Percentiles rank a stretch among this genome's conserved stretches.
These are phyloP conservation scores for Aspergillus pseudotamarii DNA, from an alignment of 2,329 filamentous ascomycete species.

Conservation along the genomic window DNA sequence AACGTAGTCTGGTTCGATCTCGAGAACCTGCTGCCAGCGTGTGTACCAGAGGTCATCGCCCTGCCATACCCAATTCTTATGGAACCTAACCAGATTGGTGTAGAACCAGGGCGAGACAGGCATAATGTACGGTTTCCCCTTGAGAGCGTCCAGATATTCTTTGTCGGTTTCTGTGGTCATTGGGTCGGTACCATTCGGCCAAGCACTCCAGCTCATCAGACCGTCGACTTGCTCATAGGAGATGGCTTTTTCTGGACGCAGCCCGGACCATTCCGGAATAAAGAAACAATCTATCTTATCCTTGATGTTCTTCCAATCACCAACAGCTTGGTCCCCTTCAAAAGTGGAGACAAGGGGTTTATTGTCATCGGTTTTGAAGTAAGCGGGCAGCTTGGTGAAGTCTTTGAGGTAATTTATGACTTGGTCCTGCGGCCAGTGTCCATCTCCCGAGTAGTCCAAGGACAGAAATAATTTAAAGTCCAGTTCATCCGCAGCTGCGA, in stretches of 20 bases:
- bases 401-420: constrained; percentile 29
- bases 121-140: constrained; percentile 53
- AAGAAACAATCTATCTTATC: constrained; percentile 44
- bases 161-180: constrained; percentile 43
- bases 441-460: constrained; percentile 40
- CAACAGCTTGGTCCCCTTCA: constrained; percentile 46
- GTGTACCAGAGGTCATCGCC: constrained; percentile 63
- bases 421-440: constrained; percentile 32
- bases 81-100: constrained; percentile 59
- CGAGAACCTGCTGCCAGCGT: constrained; percentile 59
- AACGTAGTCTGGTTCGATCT: constrained; percentile 55
- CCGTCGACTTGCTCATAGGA: constrained; percentile 38
- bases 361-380: constrained; percentile 30
- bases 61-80: constrained; percentile 66
- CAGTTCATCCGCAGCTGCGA: constrained; percentile 26
- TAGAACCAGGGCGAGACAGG: constrained; percentile 60
- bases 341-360: constrained; percentile 47
- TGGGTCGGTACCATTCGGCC: constrained; percentile 42
- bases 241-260: constrained; percentile 30
- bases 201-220: constrained; percentile 48
- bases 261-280: constrained; percentile 50
- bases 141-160: constrained; percentile 41
- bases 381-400: constrained; percentile 28
- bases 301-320: constrained; percentile 52
- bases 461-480: constrained; percentile 42